Conservation (phyloP, 2,329 filamentous ascomycete species). For the Epichloe hybrida region DNA sequence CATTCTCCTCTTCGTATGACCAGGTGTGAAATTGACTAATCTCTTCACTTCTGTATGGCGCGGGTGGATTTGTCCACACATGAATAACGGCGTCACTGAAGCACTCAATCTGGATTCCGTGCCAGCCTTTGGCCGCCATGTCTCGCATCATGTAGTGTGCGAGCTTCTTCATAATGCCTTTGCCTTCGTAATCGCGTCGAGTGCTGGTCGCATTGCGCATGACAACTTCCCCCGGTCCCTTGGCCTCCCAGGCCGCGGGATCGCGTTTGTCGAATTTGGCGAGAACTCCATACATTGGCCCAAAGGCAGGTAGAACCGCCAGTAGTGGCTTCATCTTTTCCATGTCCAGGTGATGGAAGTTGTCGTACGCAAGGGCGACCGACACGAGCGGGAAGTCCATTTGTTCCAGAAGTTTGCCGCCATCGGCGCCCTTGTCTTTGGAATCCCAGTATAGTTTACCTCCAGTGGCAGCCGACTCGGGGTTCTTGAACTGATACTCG, state of each 20-base stretch:
- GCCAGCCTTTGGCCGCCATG: constrained; percentile 10
- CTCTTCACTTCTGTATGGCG: constrained; percentile 10
- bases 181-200: constrained; percentile 14
- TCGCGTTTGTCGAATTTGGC: no score
- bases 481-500: no score
- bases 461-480: no score
- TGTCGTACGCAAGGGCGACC: no score
- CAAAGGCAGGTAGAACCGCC: no score
- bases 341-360: no score
- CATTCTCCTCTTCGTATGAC: background rate
- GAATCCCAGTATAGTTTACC: no score
- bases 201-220: constrained; percentile 15
- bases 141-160: constrained; percentile 13
- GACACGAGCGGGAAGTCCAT: no score
- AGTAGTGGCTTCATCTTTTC: no score
- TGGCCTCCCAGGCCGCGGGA: constrained; percentile 8
- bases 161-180: constrained; percentile 12
- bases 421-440: no score
- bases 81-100: constrained; percentile 11
- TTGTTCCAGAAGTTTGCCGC: no score
- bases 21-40: constrained; percentile 6
- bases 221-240: constrained; percentile 12
- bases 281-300: no score
- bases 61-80: constrained; percentile 14
- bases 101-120: constrained; percentile 15